Evolutionary conservation across 75 land plant genomes (phyloP).

Genomic region (Chamaecyparis obtusa): DNA sequence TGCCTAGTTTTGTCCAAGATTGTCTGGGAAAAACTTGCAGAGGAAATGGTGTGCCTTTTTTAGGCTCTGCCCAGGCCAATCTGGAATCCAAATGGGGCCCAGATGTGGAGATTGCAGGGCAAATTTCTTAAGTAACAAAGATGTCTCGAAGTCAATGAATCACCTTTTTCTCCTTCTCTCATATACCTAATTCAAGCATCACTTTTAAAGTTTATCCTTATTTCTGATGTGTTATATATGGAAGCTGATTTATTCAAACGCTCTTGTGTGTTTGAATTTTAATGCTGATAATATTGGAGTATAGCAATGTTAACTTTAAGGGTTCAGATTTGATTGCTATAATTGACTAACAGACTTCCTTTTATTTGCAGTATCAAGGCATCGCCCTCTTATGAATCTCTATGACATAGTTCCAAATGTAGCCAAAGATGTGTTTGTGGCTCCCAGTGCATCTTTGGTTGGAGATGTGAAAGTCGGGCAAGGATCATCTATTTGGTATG

Average conservation of each 20-base stretch:
- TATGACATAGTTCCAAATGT: slow-evolving; percentile 45
- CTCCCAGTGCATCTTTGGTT: slow-evolving; percentile 49
- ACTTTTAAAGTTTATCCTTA: background rate
- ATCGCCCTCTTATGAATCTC: slow-evolving; percentile 44
- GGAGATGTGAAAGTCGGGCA: slow-evolving; percentile 46
- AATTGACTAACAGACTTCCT: background rate
- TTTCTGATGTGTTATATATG: background rate
- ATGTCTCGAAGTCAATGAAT: background rate
- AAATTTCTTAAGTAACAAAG: background rate
- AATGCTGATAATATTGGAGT: background rate
- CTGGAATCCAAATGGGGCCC: no score
- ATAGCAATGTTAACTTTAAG: background rate
- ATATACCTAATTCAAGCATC: background rate
- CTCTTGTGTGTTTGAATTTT: background rate
- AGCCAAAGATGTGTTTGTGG: slow-evolving; percentile 38
- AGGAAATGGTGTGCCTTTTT: no score
- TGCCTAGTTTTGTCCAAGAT: no score
- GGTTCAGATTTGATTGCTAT: background rate
- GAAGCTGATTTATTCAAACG: background rate
- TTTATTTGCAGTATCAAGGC: slow-evolving; percentile 42
- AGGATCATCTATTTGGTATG: slow-evolving; percentile 56
- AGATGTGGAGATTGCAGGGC: no score
- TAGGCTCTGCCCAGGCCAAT: no score
- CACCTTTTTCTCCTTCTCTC: background rate
- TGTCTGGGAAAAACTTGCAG: no score